Base-by-base conservation (phyloP, 108 stramenopile genomes). In the Nitzschia sp. region DNA sequence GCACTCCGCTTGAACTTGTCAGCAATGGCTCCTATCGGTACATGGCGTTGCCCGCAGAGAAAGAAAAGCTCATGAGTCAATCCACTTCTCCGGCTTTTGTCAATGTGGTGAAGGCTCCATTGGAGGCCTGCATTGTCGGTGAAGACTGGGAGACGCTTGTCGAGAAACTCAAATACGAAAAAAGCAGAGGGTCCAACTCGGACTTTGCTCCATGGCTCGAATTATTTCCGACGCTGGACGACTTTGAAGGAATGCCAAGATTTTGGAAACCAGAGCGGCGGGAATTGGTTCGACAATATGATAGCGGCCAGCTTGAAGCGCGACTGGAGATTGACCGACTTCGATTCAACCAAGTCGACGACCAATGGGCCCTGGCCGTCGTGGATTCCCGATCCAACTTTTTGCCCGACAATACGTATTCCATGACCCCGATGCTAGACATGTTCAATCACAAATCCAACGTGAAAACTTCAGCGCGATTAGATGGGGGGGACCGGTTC, bases 351-450 rank as follows among this genome's bases (percentile, higher is more conserved):
- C 21, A 53, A 33, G 53, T 65, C 34, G 38, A 63, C 68, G 84
- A 89, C 70, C 78, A 64, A 54, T 89, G 91, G 91, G 86, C 91
- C 9, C 70, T 86, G n/a, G 88, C 91, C 9, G 79, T 80, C 65
- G 91, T 92, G 24, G 81, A 85, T 71, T 88, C 91, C 11, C 78
- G 91, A 53, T 81, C 83, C 29, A 87, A 89, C 46, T 92, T 85
- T 68, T 54, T 92, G 17, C 78, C 76, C 23, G 86, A 92, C 64
- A 66, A 70, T 8, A 71, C 38, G 33, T 92, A 89, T 59, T 59
- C 85, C 17, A 78, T 89, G 74, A 89, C 91, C 24, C 91, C 91
- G 19, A 49, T 87, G 57, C 38, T 92, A 36, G 88, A 92, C 58
- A 89, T 92, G 88, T 75, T 92, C 46, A 92, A 86, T 69, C 91